These are phyloP conservation scores for Arabidopsis hybrid DNA, from an alignment of 441 rosid genomes.

Conservation along the genomic window DNA sequence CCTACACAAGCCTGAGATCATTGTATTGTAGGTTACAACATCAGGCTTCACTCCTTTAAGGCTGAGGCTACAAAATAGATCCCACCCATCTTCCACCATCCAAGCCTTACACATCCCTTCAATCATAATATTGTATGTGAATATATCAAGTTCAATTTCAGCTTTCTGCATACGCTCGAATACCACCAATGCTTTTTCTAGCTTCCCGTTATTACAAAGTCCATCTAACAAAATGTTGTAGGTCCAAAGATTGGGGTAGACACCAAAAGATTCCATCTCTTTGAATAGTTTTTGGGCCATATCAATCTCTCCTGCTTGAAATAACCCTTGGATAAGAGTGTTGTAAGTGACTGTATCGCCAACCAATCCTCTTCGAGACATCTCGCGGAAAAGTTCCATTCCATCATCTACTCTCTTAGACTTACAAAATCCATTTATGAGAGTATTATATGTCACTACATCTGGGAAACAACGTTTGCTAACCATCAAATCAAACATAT, in stretches of 20 bases:
- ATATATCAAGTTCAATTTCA: not conserved
- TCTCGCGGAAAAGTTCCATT: not conserved
- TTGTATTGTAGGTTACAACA: not conserved
- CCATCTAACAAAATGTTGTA: not conserved
- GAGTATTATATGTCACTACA: not conserved
- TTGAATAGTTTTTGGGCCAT: not conserved
- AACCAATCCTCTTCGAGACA: constrained; percentile 24
- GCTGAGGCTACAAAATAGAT: not conserved
- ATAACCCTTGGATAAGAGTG: constrained; percentile 19
- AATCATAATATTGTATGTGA: not conserved
- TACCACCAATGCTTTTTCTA: not conserved
- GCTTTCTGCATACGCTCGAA: not conserved
- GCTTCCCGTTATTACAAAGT: not conserved
- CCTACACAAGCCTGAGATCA: constrained; percentile 10
- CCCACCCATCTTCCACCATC: not conserved
- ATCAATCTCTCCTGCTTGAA: not conserved
- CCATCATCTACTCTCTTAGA: not conserved
- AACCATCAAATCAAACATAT: not conserved
- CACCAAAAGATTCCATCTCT: not conserved
- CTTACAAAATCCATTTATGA: constrained; percentile 6
- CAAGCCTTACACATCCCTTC: constrained; percentile 16
- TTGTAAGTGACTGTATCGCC: not conserved
- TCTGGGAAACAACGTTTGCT: not conserved
- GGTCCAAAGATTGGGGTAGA: not conserved
- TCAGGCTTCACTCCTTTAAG: not conserved